These are phyloP conservation scores for Naganishia sp. DNA, from an alignment of 1,284 basidiomycete genomes.

Conservation along the genomic window DNA sequence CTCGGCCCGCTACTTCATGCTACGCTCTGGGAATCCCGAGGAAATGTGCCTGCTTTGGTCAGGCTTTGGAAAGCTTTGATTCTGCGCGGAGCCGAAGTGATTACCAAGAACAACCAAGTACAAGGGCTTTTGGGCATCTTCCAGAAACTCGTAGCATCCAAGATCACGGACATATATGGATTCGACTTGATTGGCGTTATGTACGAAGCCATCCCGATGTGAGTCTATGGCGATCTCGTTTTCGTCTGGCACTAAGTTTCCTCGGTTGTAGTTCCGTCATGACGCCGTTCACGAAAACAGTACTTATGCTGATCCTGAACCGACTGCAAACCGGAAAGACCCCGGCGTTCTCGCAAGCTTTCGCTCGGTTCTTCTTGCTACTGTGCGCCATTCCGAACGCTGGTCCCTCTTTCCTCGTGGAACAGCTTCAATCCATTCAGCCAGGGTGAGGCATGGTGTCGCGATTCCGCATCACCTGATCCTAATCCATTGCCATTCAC, in stretches of 20 bases:
- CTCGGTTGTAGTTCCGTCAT: conserved; percentile 61
- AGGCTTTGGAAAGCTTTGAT: conserved; percentile 85
- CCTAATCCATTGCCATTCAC: neutral
- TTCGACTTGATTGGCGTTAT: conserved; percentile 85
- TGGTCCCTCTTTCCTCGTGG: conserved; percentile 77
- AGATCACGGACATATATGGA: conserved; percentile 85
- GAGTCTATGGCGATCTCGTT: conserved; percentile 50
- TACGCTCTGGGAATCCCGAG: conserved; percentile 87
- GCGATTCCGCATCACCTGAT: neutral
- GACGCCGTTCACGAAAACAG: conserved; percentile 71
- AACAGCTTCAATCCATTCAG: conserved; percentile 79
- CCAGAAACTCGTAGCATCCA: conserved; percentile 86
- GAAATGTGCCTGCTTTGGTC: conserved; percentile 93
- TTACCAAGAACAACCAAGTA: conserved; percentile 74
- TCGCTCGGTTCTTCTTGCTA: conserved; percentile 77
- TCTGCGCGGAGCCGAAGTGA: conserved; percentile 65
- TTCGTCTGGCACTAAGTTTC: conserved; percentile 11
- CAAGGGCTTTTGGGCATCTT: conserved; percentile 82
- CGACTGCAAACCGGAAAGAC: conserved; percentile 87
- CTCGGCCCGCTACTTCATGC: conserved; percentile 84
- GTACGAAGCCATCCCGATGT: conserved; percentile 72
- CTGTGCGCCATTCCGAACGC: conserved; percentile 72
- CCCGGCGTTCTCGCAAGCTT: conserved; percentile 80
- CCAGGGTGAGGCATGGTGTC: conserved; percentile 63
- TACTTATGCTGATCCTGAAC: conserved; percentile 79